Base-by-base conservation (phyloP, 176 grass and related monocot genomes). In the Phyllostachys edulis region DNA sequence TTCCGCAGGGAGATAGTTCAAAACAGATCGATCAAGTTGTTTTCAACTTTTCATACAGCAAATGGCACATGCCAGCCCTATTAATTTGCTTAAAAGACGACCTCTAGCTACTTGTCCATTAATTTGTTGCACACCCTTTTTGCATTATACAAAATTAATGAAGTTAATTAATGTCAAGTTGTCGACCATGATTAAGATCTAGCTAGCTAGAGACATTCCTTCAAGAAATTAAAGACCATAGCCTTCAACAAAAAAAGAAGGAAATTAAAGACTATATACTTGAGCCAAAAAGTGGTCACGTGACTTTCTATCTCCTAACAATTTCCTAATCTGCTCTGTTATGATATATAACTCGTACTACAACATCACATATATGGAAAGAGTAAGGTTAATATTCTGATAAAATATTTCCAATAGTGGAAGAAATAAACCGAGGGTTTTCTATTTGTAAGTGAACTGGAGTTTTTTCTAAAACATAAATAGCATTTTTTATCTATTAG, bases 71-170 rank as follows among this genome's bases (percentile, higher is more conserved):
- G 65, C 64, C 29, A 26, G 26, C 65, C 40, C 21, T 23, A 26
- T 71, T 70, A 85, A 85, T 85, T 70, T 38, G 52, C 51, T 66
- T 61, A 78, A 49, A 73, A 85, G 20, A 18, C 44, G 64, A 32
- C 50, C 74, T 77, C 37, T 54, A 37, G 5, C 49, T 36, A 26
- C 12, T 14, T 44, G 21, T 29, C 29, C 29, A 29, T 29, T 29
- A 29, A 29, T 24, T 45, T 77, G 50, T 56, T 59, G 62, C 29
- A 29, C 29, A 29, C 29, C 29, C 29, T 67, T 76, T 84, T 71
- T 45, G 41, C 41, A 71, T 3, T 47, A 26, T 47, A 21, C 5
- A 71, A 47, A 70, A 8, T 56, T 0, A n/a, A 2, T 71, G 3
- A 1, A 4, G 41, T 24, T 42, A 12, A 70, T 21, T 40, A 5